Percentiles rank a stretch among this genome's conserved stretches.
phyloP scores from a whole-genome alignment of 352 stramenopile species.

The Plasmopara viticola region DNA sequence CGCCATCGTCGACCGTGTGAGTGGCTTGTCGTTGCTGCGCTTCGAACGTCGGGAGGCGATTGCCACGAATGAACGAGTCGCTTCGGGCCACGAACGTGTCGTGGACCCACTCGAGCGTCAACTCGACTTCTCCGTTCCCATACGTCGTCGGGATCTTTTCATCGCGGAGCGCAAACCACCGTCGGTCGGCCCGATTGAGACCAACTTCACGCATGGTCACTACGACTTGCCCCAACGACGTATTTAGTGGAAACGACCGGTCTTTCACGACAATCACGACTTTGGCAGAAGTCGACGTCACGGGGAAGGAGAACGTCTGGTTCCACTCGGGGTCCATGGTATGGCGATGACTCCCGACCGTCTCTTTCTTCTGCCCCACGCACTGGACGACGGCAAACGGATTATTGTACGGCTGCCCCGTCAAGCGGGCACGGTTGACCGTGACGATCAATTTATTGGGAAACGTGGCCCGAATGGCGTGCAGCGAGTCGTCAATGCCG shows the following conservation, averaged over 20 bases:
- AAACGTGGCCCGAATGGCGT: conserved; percentile 76
- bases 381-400: conserved; percentile 76
- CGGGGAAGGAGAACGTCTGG: conserved; percentile 84
- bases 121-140: conserved; percentile 79
- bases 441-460: conserved; percentile 89
- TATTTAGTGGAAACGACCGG: conserved; percentile 63
- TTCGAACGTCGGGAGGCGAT: conserved; percentile 40
- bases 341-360: conserved; percentile 79
- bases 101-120: conserved; percentile 87
- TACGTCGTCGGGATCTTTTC: conserved; percentile 54
- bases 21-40: conserved; percentile 16
- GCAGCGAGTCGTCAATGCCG: conserved; percentile 68
- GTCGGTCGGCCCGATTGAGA: conserved; percentile 66
- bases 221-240: conserved; percentile 65
- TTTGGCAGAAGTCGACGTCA: conserved; percentile 63
- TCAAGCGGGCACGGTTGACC: conserved; percentile 75
- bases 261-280: conserved; percentile 75
- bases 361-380: conserved; percentile 83
- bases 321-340: conserved; percentile 89
- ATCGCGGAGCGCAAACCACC: conserved; percentile 76
- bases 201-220: conserved; percentile 78
- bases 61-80: conserved; percentile 77
- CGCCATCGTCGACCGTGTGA: conserved; percentile 17
- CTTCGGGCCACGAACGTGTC: conserved; percentile 86
- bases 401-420: conserved; percentile 84